phyloP scores from a whole-genome alignment of 164 flowering plant species.

The Magnolia kwangsiensis region DNA sequence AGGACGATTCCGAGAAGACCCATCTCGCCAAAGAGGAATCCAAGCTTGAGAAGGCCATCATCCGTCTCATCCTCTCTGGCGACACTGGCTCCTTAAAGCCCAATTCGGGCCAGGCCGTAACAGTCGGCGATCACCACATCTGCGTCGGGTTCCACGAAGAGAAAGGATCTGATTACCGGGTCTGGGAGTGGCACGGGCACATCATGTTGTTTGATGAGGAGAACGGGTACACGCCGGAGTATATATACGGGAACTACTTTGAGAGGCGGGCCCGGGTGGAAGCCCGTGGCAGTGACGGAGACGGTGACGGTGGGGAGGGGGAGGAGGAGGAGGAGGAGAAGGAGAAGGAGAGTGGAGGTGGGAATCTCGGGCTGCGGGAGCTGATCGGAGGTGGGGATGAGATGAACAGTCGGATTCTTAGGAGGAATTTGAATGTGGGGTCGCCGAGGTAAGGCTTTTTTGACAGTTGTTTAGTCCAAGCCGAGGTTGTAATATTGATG shows the following conservation, averaged over 20 bases:
- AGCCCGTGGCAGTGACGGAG: constrained; percentile 13
- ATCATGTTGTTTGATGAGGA: constrained; percentile 86
- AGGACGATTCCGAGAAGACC: constrained; percentile 11
- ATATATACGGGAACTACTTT: constrained; percentile 91
- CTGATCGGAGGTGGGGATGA: constrained; percentile 51
- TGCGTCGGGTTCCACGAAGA: constrained; percentile 82
- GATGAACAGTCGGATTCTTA: constrained; percentile 53
- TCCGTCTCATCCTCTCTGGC: constrained; percentile 49
- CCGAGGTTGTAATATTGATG: not conserved
- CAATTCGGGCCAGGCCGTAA: constrained; percentile 87
- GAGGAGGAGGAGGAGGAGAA: constrained; percentile 21
- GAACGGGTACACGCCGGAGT: constrained; percentile 75
- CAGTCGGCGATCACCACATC: constrained; percentile 75
- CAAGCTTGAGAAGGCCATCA: constrained; percentile 69
- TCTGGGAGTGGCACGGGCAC: constrained; percentile 99
- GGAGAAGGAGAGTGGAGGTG: constrained; percentile 31
- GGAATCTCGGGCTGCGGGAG: constrained; percentile 65
- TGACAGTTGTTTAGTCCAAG: not conserved
- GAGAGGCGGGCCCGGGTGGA: constrained; percentile 37
- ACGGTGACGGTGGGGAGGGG: constrained; percentile 9
- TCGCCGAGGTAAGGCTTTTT: constrained; percentile 37
- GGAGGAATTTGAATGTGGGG: constrained; percentile 50
- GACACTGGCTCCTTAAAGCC: constrained; percentile 65
- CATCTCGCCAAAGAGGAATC: constrained; percentile 71
- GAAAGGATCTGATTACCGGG: constrained; percentile 66